phyloP scores from a whole-genome alignment of 345 rosid species.

The Geranium rotundifolium region DNA sequence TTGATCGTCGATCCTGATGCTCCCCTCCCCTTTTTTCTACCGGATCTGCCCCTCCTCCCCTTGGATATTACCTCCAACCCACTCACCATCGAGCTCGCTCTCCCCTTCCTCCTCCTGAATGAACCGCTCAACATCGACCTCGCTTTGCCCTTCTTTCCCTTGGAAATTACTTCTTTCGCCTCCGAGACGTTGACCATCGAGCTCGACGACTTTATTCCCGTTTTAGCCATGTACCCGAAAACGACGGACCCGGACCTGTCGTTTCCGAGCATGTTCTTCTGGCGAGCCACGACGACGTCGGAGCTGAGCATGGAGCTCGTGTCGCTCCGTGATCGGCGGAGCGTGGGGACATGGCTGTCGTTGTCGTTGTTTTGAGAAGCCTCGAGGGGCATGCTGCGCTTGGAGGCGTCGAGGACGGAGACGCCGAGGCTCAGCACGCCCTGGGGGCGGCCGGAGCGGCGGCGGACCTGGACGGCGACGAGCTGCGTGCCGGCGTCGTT shows the following conservation, averaged over 20 bases:
- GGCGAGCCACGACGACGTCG: too few relatives aligned
- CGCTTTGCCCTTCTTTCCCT: neutral
- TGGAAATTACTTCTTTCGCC: neutral
- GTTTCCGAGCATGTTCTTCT: slow-evolving; percentile 13
- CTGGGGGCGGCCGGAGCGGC: slow-evolving; percentile 82
- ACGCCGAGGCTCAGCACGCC: slow-evolving; percentile 81
- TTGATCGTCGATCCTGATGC: neutral
- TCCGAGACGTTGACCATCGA: slow-evolving; percentile 9
- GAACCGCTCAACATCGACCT: slow-evolving; percentile 10
- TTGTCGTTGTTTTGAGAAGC: slow-evolving; percentile 13
- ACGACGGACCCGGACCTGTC: slow-evolving; percentile 20
- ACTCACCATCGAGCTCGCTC: too few relatives aligned
- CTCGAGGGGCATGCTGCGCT: slow-evolving; percentile 76
- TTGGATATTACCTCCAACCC: too few relatives aligned
- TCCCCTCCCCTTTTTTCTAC: neutral
- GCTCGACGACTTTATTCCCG: too few relatives aligned
- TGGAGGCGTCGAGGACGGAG: slow-evolving; percentile 64
- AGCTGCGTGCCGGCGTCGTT: slow-evolving; percentile 56
- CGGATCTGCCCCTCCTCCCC: too few relatives aligned
- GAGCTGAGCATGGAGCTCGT: slow-evolving; percentile 59
- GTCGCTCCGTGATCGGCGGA: slow-evolving; percentile 72
- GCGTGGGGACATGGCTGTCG: slow-evolving; percentile 11
- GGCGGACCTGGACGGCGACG: slow-evolving; percentile 70
- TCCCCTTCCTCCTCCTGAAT: too few relatives aligned
- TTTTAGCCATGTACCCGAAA: slow-evolving; percentile 5